phyloP scores from a whole-genome alignment of 75 land plant genomes.

The Selaginella moellendorffii region DNA sequence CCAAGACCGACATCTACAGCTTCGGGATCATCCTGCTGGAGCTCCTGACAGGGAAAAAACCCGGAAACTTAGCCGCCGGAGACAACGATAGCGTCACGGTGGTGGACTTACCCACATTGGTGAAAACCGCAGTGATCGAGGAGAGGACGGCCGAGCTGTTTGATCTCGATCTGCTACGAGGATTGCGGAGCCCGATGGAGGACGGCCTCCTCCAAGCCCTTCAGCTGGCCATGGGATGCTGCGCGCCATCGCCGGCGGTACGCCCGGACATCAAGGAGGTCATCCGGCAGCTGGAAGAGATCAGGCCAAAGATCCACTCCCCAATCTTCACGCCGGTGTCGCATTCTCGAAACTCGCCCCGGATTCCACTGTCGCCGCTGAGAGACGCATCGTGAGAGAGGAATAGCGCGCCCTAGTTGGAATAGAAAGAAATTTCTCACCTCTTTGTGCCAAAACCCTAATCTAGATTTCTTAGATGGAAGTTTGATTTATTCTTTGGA shows the following conservation, averaged over 20 bases:
- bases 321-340: constrained; percentile 51
- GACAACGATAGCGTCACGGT: not conserved
- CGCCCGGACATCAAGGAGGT: constrained; percentile 52
- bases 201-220: constrained; percentile 41
- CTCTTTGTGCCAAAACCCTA: no score
- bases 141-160: constrained; percentile 36
- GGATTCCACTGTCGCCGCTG: not conserved
- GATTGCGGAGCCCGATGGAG: constrained; percentile 35
- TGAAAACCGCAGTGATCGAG: constrained; percentile 44
- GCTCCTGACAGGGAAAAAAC: constrained; percentile 26
- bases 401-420: no score
- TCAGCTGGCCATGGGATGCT: constrained; percentile 76
- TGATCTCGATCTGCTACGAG: constrained; percentile 29
- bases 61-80: not conserved
- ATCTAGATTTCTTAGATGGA: no score
- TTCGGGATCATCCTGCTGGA: constrained; percentile 67
- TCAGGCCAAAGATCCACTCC: constrained; percentile 54
- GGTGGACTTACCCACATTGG: constrained; percentile 31
- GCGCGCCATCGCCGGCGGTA: constrained; percentile 51
- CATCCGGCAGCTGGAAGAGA: constrained; percentile 49
- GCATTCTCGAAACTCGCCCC: not conserved
- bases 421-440: no score
- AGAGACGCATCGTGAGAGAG: no score
- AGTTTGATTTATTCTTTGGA: no score
- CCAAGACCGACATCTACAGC: constrained; percentile 57